Evolutionary conservation across 495 filamentous ascomycete species (phyloP).

Genomic region (Penicillium herquei): DNA sequence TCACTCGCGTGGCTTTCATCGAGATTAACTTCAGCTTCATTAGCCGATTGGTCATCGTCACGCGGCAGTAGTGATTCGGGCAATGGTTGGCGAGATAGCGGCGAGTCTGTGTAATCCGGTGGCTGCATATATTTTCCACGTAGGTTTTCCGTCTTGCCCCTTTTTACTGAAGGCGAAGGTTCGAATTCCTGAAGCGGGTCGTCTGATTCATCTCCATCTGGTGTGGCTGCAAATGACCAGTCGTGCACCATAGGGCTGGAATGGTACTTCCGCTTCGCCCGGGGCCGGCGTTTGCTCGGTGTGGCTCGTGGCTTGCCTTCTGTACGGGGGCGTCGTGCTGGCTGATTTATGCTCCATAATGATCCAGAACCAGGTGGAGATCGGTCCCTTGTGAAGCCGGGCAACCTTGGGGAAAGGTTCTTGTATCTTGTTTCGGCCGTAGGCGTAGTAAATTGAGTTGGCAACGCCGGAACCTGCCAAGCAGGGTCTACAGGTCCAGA

Average conservation of each 20-base stretch:
- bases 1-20: slow-evolving; percentile 18
- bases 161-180: slow-evolving; percentile 31
- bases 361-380: slow-evolving; percentile 42
- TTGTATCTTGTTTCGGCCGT: slow-evolving; percentile 18
- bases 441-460: slow-evolving; percentile 35
- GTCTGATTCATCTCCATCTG: slow-evolving; percentile 44
- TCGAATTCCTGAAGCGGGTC: slow-evolving; percentile 45
- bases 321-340: slow-evolving; percentile 22
- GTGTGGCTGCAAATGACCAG: slow-evolving; percentile 43
- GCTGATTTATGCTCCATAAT: slow-evolving; percentile 35
- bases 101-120: background rate
- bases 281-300: slow-evolving; percentile 19
- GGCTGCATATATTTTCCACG: slow-evolving; percentile 21
- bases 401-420: slow-evolving; percentile 15
- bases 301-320: slow-evolving; percentile 23
- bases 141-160: slow-evolving; percentile 14
- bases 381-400: slow-evolving; percentile 13
- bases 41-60: slow-evolving; percentile 16
- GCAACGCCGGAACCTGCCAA: slow-evolving; percentile 45
- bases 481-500: slow-evolving; percentile 15
- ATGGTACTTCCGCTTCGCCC: slow-evolving; percentile 28
- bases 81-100: background rate
- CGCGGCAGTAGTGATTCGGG: background rate
- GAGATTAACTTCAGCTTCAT: background rate
- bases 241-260: slow-evolving; percentile 40